Evolutionary conservation across 2,329 filamentous ascomycete genomes (phyloP), one percentile per base, ranked within the genome.

Genomic region (Trichoderma sp.): DNA sequence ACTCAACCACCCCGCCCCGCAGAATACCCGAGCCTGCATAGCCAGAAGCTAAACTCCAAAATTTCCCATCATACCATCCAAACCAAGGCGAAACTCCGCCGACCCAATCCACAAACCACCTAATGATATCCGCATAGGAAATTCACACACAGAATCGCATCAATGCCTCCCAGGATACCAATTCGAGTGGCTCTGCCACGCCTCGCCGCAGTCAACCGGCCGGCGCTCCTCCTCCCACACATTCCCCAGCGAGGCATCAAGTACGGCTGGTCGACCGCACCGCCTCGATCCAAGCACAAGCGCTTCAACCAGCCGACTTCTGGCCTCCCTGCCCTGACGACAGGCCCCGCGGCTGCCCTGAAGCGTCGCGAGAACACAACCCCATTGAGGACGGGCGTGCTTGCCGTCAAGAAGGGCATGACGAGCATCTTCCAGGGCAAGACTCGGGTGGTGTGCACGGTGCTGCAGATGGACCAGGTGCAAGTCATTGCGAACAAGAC

Each of bases 401-500:
- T 99, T 61, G 94, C 92, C 13, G 87, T 91, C 80, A 99, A 99
- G 84, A 95, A 95, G 84, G 96, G 96, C 81, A 98, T 99, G 93
- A 97, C 94, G 57, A 95, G 92, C 73, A 84, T 98, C 75, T 98
- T 92, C 86, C 91, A 94, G 78, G 88, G 90, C 76, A 92, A 93
- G 76, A 88, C 88, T 74, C 91, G 95, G 74, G 92, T 91, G 72
- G 88, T 95, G 23, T 97, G 94, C 85, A 99, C 96, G 15, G 92
- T 99, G 68, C 88, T 99, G 71, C 95, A 98, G 84, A 87, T 99
- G 77, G 96, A 99, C 82, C 88, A 93, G 77, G 94, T 97, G 73
- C 92, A 98, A 83, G 94, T 98, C 9, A 85, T 98, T 50, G 91
- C 92, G 72, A 91, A 93, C 83, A 98, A 97, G 87, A 96, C 93